Evolutionary conservation across 1,284 basidiomycete species (phyloP).

Genomic region (Pterula multifida): DNA sequence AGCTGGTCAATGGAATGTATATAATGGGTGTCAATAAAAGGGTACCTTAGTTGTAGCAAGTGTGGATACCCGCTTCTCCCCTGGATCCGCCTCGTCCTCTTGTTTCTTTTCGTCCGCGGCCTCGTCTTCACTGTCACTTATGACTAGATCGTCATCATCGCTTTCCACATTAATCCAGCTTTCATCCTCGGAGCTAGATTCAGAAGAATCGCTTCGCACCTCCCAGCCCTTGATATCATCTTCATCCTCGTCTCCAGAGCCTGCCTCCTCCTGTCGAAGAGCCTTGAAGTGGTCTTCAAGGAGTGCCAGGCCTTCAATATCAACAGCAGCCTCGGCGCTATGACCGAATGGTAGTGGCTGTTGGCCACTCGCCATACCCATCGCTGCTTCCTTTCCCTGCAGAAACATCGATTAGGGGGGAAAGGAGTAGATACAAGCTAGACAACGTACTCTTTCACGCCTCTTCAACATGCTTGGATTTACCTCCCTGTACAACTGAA

Average conservation of each 20-base stretch:
- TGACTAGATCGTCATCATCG: constrained; percentile 58
- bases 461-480: constrained; percentile 90
- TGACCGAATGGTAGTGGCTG: constrained; percentile 79
- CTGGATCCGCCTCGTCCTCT: constrained; percentile 24
- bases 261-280: constrained; percentile 55
- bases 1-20: too few species aligned
- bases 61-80: constrained; percentile 35
- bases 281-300: constrained; percentile 78
- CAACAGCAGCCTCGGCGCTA: constrained; percentile 57
- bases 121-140: constrained; percentile 85
- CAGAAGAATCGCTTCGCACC: constrained; percentile 60
- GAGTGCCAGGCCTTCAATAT: constrained; percentile 90
- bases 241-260: constrained; percentile 41
- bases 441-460: constrained; percentile 60
- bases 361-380: constrained; percentile 49
- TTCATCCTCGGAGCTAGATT: constrained; percentile 48
- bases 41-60: constrained; percentile 71
- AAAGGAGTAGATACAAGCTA: constrained; percentile 1
- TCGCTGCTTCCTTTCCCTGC: constrained; percentile 78
- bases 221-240: constrained; percentile 92
- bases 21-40: neutral
- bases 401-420: constrained; percentile 6
- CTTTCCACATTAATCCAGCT: constrained; percentile 85
- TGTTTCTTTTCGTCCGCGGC: constrained; percentile 24
- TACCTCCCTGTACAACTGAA: constrained; percentile 92